Evolutionary conservation across 805 yeast genomes (phyloP), one percentile per base, ranked within the genome.

Genomic region (Metschnikowia henanensis): DNA sequence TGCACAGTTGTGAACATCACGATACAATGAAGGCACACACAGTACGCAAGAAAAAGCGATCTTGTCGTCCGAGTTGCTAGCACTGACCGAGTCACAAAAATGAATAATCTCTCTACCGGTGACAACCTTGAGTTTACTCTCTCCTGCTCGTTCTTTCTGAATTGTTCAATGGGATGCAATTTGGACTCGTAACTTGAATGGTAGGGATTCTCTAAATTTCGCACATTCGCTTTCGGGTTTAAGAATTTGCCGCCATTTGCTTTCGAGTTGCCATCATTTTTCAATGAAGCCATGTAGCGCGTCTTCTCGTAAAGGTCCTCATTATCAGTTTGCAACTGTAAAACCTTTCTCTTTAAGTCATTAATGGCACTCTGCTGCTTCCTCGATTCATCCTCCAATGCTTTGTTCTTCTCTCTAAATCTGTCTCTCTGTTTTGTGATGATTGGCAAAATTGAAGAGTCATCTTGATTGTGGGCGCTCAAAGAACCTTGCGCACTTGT

Each of bases 401-500:
- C 96, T 45, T 77, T 79, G 57, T 85, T 88, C 42, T 89, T 76
- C n/a, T 79, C 76, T 56, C 95, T 81, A 72, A 91, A 90, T 50
- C 99, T 73, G 63, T 92, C 99, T 61, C 99, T 81, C 68, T 92
- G 99, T 59, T 92, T 91, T 12, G 97, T 90, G 22, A 94, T 80
- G 41, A 92, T 89, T 1, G 95, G 95, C 39, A 92, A 64, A 22
- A 91, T 79, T 4, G 81, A 76, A 10, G 72, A 58, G 40, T 77
- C 79, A 31, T 59, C 64, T 5, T 35, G 39, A 8, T 47, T 42
- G n/a, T 50, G 46, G 10, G 70, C 70, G 74, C 73, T 37, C 73
- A 73, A 1, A 81, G 53, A 31, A 4, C 45, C 40, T 4, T 36
- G 40, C 9, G 43, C 39, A 6, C 39, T 33, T 8, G 58, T 50